A percentile compares a stretch with the other conserved stretches of the same genome.
Evolutionary conservation across 1,139 yeast species (phyloP).

Genomic region (Zygotorulaspora mrakii): DNA sequence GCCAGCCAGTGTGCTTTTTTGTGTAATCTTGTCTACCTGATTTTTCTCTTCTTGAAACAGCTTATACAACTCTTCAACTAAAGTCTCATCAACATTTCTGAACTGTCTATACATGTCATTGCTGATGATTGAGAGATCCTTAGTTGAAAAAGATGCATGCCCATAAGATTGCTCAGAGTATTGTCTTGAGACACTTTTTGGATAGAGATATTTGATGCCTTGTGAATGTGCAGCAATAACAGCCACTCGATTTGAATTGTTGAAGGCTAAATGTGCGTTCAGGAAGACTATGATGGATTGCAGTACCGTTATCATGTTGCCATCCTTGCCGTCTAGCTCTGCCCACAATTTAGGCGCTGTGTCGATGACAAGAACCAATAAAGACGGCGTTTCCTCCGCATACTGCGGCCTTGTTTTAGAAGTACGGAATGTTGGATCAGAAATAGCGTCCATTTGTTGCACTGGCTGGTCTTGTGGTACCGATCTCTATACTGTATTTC

Average conservation of each 20-base stretch:
- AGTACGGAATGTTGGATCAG: constrained; percentile 57
- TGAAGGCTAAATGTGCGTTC: constrained; percentile 83
- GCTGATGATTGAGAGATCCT: constrained; percentile 33
- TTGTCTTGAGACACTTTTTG: constrained; percentile 38
- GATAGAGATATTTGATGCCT: constrained; percentile 72
- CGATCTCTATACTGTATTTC: too few species aligned
- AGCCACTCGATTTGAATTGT: constrained; percentile 81
- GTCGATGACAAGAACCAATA: constrained; percentile 75
- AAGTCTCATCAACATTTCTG: constrained; percentile 71
- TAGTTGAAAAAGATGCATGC: constrained; percentile 18
- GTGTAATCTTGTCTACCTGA: constrained; percentile 25
- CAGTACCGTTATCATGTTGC: constrained; percentile 29
- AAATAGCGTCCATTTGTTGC: constrained; percentile 72
- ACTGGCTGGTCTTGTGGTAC: too few species aligned
- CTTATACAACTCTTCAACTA: constrained; percentile 56
- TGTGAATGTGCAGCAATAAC: constrained; percentile 72
- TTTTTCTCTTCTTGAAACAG: constrained; percentile 39
- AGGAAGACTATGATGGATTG: constrained; percentile 40
- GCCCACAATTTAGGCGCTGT: constrained; percentile 78
- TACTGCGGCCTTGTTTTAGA: constrained; percentile 24
- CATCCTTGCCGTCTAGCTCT: constrained; percentile 38
- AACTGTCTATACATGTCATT: constrained; percentile 84
- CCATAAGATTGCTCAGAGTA: constrained; percentile 5
- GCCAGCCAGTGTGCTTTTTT: constrained; percentile 60
- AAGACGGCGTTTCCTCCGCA: constrained; percentile 71